Percentiles rank a stretch among this genome's conserved stretches.
Conservation (phyloP, 306 rosid genomes). For the Quercus variabilis region DNA sequence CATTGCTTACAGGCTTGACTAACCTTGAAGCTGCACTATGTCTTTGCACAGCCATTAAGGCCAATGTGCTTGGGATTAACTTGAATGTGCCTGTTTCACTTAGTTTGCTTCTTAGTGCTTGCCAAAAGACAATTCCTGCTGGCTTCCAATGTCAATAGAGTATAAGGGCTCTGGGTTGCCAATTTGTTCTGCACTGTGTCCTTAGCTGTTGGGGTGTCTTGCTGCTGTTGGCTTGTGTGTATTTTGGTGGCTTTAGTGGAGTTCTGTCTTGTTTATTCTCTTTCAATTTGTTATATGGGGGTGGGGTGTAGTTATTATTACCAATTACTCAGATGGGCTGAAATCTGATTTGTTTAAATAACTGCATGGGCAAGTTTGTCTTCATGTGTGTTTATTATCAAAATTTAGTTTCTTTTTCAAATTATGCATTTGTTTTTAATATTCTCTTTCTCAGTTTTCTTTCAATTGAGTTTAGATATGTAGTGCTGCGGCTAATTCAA, state of each 20-base stretch:
- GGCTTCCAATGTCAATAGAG: constrained; percentile 49
- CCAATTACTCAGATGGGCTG: not conserved
- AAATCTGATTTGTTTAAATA: not conserved
- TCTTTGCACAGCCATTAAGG: constrained; percentile 77
- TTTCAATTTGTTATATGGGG: not conserved
- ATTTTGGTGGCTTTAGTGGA: not conserved
- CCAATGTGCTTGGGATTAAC: constrained; percentile 68
- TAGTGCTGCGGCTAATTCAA: too few species aligned
- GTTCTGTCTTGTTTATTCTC: not conserved
- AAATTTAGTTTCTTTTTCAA: not conserved
- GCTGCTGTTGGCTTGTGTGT: not conserved
- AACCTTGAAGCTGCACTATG: constrained; percentile 74
- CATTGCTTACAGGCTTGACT: constrained; percentile 55
- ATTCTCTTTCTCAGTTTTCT: too few species aligned
- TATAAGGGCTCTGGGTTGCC: not conserved
- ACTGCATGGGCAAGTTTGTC: constrained; percentile 32
- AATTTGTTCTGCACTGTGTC: not conserved
- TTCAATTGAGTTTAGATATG: too few species aligned
- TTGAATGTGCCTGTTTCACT: constrained; percentile 57
- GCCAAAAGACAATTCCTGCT: constrained; percentile 66
- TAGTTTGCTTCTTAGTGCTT: constrained; percentile 62
- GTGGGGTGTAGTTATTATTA: too few species aligned
- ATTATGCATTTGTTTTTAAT: not conserved
- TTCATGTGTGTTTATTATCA: not conserved
- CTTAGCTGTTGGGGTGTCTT: not conserved